A percentile compares a stretch with the other conserved stretches of the same genome.
Evolutionary conservation across 108 stramenopile genomes (phyloP).

Genomic region (Discostella pseudostelligera): DNA sequence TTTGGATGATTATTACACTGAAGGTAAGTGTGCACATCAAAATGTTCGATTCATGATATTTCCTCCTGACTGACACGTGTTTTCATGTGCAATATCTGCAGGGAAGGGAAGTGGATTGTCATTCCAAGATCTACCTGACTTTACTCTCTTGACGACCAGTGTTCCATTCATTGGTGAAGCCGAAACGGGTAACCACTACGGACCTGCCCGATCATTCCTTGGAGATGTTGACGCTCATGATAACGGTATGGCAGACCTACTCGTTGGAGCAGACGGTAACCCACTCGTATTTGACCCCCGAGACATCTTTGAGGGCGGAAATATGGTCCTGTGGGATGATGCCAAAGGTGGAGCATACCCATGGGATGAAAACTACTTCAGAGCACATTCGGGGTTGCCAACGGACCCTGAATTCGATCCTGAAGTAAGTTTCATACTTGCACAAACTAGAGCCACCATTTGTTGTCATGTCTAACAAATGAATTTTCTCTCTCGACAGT

Average conservation of each 20-base stretch:
- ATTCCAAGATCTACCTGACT: constrained; percentile 45
- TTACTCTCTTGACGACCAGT: constrained; percentile 42
- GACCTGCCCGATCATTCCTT: constrained; percentile 45
- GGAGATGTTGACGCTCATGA: constrained; percentile 40
- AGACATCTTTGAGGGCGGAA: constrained; percentile 49
- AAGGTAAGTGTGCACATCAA: constrained; percentile 30
- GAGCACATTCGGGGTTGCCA: too few species aligned
- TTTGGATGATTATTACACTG: constrained; percentile 56
- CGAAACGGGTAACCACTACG: constrained; percentile 53
- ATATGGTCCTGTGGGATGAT: constrained; percentile 63
- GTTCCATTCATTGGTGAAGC: constrained; percentile 44
- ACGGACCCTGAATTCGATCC: constrained; percentile 38
- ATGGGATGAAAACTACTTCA: constrained; percentile 56
- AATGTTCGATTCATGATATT: neutral
- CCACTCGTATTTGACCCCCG: constrained; percentile 52
- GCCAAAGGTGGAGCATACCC: constrained; percentile 51
- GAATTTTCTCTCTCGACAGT: neutral
- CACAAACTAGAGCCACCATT: too few species aligned
- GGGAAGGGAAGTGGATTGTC: constrained; percentile 48
- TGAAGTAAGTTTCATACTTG: neutral
- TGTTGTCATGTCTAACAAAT: too few species aligned
- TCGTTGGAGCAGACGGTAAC: constrained; percentile 46
- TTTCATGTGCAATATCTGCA: neutral
- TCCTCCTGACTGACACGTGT: neutral
- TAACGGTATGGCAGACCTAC: constrained; percentile 46